Percentiles rank a stretch among this genome's conserved stretches.
Evolutionary conservation across 345 rosid species (phyloP).

Genomic region (Pistacia integerrima): DNA sequence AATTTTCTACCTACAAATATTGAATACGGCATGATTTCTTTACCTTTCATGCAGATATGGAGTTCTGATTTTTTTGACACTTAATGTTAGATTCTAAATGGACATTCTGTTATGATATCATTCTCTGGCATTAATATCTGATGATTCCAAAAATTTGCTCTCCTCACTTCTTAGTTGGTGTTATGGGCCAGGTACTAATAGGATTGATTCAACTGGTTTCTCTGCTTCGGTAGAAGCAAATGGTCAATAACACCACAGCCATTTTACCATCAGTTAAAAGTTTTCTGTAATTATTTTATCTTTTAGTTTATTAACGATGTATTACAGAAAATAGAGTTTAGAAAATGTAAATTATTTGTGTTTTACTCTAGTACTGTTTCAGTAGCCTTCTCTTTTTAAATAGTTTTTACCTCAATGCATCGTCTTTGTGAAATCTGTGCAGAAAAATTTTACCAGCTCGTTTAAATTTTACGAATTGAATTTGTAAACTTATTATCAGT

Average conservation of each 20-base stretch:
- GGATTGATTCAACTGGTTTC: constrained; percentile 1
- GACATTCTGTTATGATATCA: too few relatives aligned
- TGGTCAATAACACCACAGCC: background rate
- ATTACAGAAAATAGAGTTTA: background rate
- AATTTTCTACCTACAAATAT: too few relatives aligned
- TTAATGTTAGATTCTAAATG: too few relatives aligned
- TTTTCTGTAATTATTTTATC: constrained; percentile 15
- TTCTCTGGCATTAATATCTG: too few relatives aligned
- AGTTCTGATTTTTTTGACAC: too few relatives aligned
- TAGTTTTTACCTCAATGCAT: too few relatives aligned
- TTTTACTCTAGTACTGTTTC: background rate
- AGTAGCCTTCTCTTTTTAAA: background rate
- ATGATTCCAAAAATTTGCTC: constrained; percentile 2
- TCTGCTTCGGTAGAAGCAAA: constrained; percentile 1
- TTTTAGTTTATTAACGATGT: background rate
- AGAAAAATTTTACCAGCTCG: background rate
- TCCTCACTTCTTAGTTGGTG: background rate
- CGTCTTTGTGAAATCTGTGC: background rate
- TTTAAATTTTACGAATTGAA: too few relatives aligned
- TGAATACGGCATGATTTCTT: too few relatives aligned
- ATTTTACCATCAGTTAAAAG: background rate
- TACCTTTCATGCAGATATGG: too few relatives aligned
- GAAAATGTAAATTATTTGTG: background rate
- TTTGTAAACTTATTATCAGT: too few relatives aligned
- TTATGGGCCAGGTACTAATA: background rate